Percentiles rank a stretch among this genome's conserved stretches.
phyloP scores from a whole-genome alignment of 2,329 filamentous ascomycete species.

The Aspergillus japonicus region DNA sequence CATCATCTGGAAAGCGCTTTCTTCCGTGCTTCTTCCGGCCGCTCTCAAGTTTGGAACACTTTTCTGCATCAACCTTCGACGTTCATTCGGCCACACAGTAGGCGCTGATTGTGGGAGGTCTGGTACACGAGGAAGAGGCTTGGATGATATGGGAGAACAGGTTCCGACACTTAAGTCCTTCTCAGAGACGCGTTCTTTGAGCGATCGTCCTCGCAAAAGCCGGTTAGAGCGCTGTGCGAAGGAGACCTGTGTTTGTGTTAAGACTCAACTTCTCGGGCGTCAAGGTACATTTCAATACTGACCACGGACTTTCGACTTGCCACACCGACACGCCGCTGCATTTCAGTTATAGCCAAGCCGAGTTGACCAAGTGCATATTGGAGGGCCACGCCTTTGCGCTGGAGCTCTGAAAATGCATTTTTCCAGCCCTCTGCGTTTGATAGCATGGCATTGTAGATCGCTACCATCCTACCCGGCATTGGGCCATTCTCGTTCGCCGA shows the following conservation, averaged over 20 bases:
- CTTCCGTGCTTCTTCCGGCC: conserved; percentile 12
- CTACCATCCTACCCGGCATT: conserved; percentile 59
- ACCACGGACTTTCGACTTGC: conserved; percentile 70
- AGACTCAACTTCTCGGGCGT: not conserved
- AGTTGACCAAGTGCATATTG: conserved; percentile 70
- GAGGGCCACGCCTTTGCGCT: conserved; percentile 69
- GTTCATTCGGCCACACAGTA: conserved; percentile 12
- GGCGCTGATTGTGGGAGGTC: conserved; percentile 7
- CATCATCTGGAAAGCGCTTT: conserved; percentile 15
- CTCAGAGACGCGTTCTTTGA: conserved; percentile 27
- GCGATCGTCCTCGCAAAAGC: conserved; percentile 20
- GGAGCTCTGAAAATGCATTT: conserved; percentile 72
- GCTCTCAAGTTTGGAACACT: conserved; percentile 20
- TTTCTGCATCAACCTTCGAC: conserved; percentile 15
- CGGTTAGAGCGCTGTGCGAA: conserved; percentile 16
- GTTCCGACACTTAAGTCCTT: conserved; percentile 13
- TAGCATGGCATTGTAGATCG: conserved; percentile 86
- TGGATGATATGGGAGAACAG: conserved; percentile 19
- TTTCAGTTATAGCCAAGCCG: conserved; percentile 75
- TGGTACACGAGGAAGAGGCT: conserved; percentile 34
- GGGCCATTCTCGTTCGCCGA: conserved; percentile 63
- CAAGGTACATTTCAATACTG: conserved; percentile 49
- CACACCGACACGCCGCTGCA: conserved; percentile 79
- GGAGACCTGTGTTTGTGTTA: conserved; percentile 22
- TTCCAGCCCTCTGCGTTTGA: conserved; percentile 91